A percentile compares a stretch with the other conserved stretches of the same genome.
These are phyloP conservation scores for Gossypium australe DNA, from an alignment of 345 rosid genomes.

Conservation along the genomic window DNA sequence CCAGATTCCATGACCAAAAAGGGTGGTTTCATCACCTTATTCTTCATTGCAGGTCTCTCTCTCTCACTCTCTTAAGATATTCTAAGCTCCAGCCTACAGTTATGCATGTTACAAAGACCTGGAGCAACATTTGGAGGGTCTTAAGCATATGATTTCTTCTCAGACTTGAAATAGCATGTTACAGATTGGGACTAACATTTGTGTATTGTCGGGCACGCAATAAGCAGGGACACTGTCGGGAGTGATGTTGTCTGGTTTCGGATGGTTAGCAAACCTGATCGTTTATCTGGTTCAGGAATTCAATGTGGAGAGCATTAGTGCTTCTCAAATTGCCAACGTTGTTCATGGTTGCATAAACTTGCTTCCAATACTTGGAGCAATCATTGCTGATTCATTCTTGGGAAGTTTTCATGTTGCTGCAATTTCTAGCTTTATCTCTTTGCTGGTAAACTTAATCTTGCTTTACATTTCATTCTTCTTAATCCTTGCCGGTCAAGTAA, in stretches of 20 bases:
- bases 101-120: neutral
- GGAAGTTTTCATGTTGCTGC: constrained; percentile 17
- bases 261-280: constrained; percentile 21
- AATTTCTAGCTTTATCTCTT: constrained; percentile 14
- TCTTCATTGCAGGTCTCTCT: constrained; percentile 19
- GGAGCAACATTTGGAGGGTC: neutral
- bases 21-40: constrained; percentile 21
- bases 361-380: constrained; percentile 22
- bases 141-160: neutral
- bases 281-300: constrained; percentile 31
- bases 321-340: constrained; percentile 18
- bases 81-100: neutral
- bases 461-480: neutral
- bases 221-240: constrained; percentile 14
- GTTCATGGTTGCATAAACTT: constrained; percentile 11
- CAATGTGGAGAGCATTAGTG: constrained; percentile 19
- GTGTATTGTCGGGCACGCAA: neutral
- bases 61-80: neutral
- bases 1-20: constrained; percentile 4
- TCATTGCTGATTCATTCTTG: constrained; percentile 21
- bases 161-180: neutral
- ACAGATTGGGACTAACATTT: neutral
- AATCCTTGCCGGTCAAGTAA: neutral
- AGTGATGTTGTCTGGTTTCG: constrained; percentile 8
- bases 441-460: constrained; percentile 12